Evolutionary conservation across 2,329 filamentous ascomycete species (phyloP).

Genomic region (Cladosporium sp.): DNA sequence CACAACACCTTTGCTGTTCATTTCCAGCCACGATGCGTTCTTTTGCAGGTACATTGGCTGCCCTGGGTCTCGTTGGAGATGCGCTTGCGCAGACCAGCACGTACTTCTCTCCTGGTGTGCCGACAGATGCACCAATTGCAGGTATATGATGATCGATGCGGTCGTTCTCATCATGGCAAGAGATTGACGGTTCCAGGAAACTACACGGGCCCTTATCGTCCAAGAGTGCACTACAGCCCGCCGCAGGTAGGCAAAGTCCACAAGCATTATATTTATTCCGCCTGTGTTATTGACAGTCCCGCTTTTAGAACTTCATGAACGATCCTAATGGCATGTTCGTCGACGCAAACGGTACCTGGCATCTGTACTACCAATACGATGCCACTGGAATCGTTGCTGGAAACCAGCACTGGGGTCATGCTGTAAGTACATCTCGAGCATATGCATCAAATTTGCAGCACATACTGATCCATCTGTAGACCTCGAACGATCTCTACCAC

Average conservation of each 20-base stretch:
- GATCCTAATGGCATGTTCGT: slow-evolving; percentile 67
- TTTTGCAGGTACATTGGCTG: not conserved
- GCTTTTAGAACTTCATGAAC: slow-evolving; percentile 42
- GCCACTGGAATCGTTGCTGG: slow-evolving; percentile 54
- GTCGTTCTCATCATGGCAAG: not conserved
- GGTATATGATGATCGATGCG: not conserved
- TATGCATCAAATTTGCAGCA: not conserved
- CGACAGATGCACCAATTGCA: slow-evolving; percentile 40
- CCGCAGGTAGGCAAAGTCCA: slow-evolving; percentile 35
- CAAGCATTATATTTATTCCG: not conserved
- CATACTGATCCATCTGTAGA: not conserved
- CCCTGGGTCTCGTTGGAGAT: not conserved
- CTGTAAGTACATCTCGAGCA: not conserved
- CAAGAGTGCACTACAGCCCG: slow-evolving; percentile 60
- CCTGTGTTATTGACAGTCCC: not conserved
- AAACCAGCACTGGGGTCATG: slow-evolving; percentile 64
- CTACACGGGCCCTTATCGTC: slow-evolving; percentile 46
- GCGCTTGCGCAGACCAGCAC: slow-evolving; percentile 22
- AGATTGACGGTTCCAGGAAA: slow-evolving; percentile 35
- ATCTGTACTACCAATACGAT: slow-evolving; percentile 68
- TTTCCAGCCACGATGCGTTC: slow-evolving; percentile 1
- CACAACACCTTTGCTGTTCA: not conserved
- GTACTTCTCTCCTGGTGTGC: slow-evolving; percentile 34
- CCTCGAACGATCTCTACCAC: slow-evolving; percentile 57
- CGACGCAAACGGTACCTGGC: slow-evolving; percentile 60